phyloP scores from a whole-genome alignment of 441 rosid genomes.

The Erodium trifolium region DNA sequence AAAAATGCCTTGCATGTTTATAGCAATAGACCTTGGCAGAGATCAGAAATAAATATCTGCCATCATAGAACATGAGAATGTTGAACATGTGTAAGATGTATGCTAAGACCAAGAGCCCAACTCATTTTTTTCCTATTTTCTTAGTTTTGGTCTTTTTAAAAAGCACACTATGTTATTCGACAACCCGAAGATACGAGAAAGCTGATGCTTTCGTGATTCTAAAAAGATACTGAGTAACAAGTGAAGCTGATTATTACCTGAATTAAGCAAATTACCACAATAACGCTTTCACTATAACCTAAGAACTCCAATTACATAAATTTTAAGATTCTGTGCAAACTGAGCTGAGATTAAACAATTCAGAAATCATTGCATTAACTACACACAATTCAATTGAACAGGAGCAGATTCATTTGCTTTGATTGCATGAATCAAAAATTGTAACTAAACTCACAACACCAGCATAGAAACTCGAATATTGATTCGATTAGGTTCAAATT shows the following conservation, averaged over 20 bases:
- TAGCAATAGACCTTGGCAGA: conserved; percentile 1
- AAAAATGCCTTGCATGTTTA: neutral
- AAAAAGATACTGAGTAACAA: neutral
- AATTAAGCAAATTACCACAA: too few relatives aligned
- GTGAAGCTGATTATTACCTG: neutral
- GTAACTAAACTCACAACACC: neutral
- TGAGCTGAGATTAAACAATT: neutral
- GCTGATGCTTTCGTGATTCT: neutral
- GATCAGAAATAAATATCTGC: conserved; percentile 19
- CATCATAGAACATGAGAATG: neutral
- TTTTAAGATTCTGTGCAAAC: neutral
- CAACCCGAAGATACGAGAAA: neutral
- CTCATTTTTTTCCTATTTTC: neutral
- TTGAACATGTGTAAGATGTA: neutral
- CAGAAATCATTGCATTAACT: neutral
- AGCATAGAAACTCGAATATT: neutral
- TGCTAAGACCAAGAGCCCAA: neutral
- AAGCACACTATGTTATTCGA: neutral
- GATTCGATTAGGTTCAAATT: neutral
- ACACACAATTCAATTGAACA: neutral
- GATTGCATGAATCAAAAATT: neutral
- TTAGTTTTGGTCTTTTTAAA: too few relatives aligned
- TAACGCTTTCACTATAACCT: neutral
- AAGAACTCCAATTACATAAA: neutral
- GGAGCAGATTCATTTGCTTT: neutral